Conservation (phyloP, 805 yeast genomes). For the Ogataea methanolica region DNA sequence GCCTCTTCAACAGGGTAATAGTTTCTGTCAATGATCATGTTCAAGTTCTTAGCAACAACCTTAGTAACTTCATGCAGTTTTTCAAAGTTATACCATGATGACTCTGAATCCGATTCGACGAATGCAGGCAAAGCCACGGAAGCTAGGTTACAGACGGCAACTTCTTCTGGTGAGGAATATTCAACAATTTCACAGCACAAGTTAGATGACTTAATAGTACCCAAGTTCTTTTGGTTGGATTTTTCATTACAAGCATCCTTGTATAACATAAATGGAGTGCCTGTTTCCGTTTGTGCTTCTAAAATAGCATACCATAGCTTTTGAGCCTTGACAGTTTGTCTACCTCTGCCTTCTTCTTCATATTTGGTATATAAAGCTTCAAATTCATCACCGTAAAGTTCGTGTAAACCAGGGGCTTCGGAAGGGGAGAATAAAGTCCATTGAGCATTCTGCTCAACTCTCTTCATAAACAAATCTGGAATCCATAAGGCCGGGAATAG, state of each 20-base stretch:
- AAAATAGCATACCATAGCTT: slow-evolving; percentile 57
- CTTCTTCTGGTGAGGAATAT: slow-evolving; percentile 53
- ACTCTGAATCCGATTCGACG: slow-evolving; percentile 39
- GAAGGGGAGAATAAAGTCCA: slow-evolving; percentile 60
- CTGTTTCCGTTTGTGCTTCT: slow-evolving; percentile 62
- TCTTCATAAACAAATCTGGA: slow-evolving; percentile 57
- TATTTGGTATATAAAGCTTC: slow-evolving; percentile 46
- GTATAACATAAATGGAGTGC: slow-evolving; percentile 61
- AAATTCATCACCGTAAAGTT: slow-evolving; percentile 53
- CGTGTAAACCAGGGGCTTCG: slow-evolving; percentile 54
- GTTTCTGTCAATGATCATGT: slow-evolving; percentile 52
- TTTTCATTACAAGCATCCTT: slow-evolving; percentile 58
- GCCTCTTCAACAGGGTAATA: slow-evolving; percentile 56
- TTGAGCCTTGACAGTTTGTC: slow-evolving; percentile 49
- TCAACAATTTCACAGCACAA: slow-evolving; percentile 63
- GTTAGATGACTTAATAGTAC: slow-evolving; percentile 55
- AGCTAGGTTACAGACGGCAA: slow-evolving; percentile 59
- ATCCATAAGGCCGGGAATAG: slow-evolving; percentile 62
- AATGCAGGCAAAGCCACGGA: slow-evolving; percentile 56
- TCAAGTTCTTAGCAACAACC: slow-evolving; percentile 51
- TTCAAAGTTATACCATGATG: slow-evolving; percentile 49
- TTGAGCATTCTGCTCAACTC: slow-evolving; percentile 50
- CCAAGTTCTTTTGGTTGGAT: slow-evolving; percentile 57
- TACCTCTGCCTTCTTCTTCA: slow-evolving; percentile 48
- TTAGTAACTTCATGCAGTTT: slow-evolving; percentile 51